Conservation (phyloP, 805 yeast genomes). For the Wickerhamiella azyma region DNA sequence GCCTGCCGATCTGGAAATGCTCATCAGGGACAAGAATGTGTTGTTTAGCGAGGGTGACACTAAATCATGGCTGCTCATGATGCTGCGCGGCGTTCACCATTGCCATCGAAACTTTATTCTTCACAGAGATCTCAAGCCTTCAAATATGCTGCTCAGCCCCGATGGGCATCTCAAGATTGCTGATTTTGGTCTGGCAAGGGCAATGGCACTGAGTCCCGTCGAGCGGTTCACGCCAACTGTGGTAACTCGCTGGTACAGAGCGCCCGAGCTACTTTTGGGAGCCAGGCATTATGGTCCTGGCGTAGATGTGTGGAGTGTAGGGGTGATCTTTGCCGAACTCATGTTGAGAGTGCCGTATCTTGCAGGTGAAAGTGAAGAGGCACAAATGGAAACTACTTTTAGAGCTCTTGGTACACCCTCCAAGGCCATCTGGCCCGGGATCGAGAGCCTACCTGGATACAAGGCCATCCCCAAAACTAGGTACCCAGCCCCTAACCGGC, state of each 20-base stretch:
- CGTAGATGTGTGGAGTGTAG: slow-evolving; percentile 92
- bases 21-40: slow-evolving; percentile 65
- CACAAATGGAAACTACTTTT: slow-evolving; percentile 86
- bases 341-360: slow-evolving; percentile 91
- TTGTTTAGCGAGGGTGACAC: slow-evolving; percentile 77
- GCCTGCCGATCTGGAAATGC: slow-evolving; percentile 81
- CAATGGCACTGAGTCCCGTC: slow-evolving; percentile 49
- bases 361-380: slow-evolving; percentile 82
- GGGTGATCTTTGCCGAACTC: slow-evolving; percentile 88
- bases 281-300: slow-evolving; percentile 81
- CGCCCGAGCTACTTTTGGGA: slow-evolving; percentile 86
- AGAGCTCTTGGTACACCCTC: slow-evolving; percentile 94
- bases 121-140: slow-evolving; percentile 90
- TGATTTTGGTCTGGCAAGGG: slow-evolving; percentile 92
- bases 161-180: slow-evolving; percentile 84
- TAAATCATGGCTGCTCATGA: slow-evolving; percentile 90
- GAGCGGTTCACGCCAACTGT: slow-evolving; percentile 79
- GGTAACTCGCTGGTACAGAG: slow-evolving; percentile 95
- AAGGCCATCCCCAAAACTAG: slow-evolving; percentile 27
- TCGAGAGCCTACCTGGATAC: slow-evolving; percentile 63
- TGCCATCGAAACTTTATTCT: slow-evolving; percentile 84
- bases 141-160: slow-evolving; percentile 74
- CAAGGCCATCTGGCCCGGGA: slow-evolving; percentile 83
- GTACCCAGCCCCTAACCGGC: slow-evolving; percentile 73
- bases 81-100: slow-evolving; percentile 85